These are phyloP conservation scores for Fragaria iinumae DNA, from an alignment of 306 rosid species.

Conservation along the genomic window DNA sequence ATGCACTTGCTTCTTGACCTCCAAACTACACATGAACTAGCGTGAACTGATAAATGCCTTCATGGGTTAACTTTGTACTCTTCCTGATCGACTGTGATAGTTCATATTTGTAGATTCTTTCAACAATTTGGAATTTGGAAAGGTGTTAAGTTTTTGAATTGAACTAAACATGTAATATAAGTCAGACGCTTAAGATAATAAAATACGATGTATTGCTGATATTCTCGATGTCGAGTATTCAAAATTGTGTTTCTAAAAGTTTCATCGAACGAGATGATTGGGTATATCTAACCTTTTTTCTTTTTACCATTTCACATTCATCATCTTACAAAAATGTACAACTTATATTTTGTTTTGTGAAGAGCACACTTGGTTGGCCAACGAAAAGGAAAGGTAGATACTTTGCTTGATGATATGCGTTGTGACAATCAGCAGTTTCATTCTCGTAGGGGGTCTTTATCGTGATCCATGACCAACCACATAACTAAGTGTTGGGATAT, in stretches of 20 bases:
- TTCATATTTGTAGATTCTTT: not conserved
- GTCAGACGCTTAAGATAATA: too few species aligned
- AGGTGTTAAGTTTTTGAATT: not conserved
- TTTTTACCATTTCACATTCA: too few species aligned
- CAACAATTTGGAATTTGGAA: not conserved
- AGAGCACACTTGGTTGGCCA: conserved; percentile 11
- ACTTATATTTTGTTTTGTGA: too few species aligned
- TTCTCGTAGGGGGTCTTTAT: not conserved
- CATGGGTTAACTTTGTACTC: not conserved
- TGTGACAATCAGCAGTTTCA: not conserved
- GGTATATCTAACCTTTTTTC: too few species aligned
- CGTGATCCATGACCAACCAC: not conserved
- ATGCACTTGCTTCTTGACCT: not conserved
- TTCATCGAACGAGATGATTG: too few species aligned
- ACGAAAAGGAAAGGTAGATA: not conserved
- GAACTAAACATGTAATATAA: too few species aligned
- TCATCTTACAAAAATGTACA: too few species aligned
- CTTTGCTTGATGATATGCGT: not conserved
- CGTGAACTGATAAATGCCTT: not conserved
- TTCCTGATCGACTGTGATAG: not conserved
- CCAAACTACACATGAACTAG: conserved; percentile 1
- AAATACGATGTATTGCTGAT: too few species aligned
- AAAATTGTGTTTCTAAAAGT: too few species aligned
- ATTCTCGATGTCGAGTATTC: too few species aligned
- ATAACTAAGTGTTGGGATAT: not conserved